A percentile compares a stretch with the other conserved stretches of the same genome.
Evolutionary conservation across 495 filamentous ascomycete genomes (phyloP).

Genomic region (Articulospora tetracladia): DNA sequence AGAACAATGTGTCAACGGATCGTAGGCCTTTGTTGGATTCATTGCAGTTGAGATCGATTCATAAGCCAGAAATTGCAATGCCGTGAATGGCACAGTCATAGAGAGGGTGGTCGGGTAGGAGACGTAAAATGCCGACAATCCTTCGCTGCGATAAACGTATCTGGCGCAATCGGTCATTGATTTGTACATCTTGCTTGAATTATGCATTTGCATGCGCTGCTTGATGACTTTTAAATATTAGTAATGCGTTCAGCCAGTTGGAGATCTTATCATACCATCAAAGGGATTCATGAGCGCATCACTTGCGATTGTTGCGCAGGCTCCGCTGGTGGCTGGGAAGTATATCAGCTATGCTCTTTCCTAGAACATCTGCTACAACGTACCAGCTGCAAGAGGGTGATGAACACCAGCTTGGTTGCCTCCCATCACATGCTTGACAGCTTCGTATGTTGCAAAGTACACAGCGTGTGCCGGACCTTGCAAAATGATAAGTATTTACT

Average conservation of each 20-base stretch:
- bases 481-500: conserved; percentile 23
- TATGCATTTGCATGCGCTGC: conserved; percentile 97
- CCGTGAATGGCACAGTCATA: conserved; percentile 98
- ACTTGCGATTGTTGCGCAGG: conserved; percentile 90
- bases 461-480: conserved; percentile 93
- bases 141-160: conserved; percentile 83
- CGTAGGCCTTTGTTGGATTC: conserved; percentile 81
- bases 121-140: conserved; percentile 90
- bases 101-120: conserved; percentile 97
- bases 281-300: conserved; percentile 99
- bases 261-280: conserved; percentile 64
- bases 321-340: conserved; percentile 75
- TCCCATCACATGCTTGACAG: conserved; percentile 92
- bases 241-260: neutral
- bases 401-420: conserved; percentile 86
- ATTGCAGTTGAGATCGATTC: conserved; percentile 92
- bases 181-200: conserved; percentile 79
- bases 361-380: conserved; percentile 6
- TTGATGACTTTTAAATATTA: conserved; percentile 75
- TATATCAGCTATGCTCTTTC: conserved; percentile 14
- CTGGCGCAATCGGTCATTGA: conserved; percentile 80
- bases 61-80: conserved; percentile 93
- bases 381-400: conserved; percentile 89
- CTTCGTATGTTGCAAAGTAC: conserved; percentile 97
- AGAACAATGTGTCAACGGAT: conserved; percentile 86